Conservation (phyloP, 257 asterid species). For the Solanum chilense region DNA sequence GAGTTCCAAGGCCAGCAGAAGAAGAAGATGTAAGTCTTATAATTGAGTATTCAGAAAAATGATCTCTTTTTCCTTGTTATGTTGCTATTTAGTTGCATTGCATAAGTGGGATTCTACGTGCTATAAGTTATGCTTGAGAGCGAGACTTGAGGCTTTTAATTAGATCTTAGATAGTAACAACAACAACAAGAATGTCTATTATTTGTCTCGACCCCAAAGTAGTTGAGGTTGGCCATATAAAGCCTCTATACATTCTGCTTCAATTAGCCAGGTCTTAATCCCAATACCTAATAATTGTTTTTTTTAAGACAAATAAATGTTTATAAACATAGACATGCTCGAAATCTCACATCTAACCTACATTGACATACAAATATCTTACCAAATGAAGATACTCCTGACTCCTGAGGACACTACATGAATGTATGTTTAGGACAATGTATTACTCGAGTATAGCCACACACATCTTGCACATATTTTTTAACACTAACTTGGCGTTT, state of each 20-base stretch:
- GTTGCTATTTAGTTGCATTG: neutral
- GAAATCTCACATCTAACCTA: neutral
- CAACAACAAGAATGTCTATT: neutral
- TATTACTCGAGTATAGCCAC: neutral
- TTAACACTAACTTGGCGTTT: neutral
- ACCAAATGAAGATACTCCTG: neutral
- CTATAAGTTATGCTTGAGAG: neutral
- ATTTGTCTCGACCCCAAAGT: neutral
- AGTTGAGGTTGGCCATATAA: neutral
- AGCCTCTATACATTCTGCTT: neutral
- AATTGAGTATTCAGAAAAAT: neutral
- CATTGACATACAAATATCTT: neutral
- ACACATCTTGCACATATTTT: neutral
- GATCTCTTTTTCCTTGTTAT: neutral
- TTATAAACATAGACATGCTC: neutral
- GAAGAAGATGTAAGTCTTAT: constrained; percentile 54
- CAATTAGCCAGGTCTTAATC: neutral
- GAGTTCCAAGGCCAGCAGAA: constrained; percentile 48
- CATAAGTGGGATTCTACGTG: neutral
- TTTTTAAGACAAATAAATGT: neutral
- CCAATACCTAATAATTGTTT: neutral
- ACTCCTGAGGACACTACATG: neutral
- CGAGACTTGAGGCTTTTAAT: neutral
- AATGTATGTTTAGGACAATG: neutral
- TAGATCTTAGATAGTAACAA: neutral